Evolutionary conservation across 768 basidiomycete genomes (phyloP), one percentile per base, ranked within the genome.

Genomic region (Trametes meyenii): DNA sequence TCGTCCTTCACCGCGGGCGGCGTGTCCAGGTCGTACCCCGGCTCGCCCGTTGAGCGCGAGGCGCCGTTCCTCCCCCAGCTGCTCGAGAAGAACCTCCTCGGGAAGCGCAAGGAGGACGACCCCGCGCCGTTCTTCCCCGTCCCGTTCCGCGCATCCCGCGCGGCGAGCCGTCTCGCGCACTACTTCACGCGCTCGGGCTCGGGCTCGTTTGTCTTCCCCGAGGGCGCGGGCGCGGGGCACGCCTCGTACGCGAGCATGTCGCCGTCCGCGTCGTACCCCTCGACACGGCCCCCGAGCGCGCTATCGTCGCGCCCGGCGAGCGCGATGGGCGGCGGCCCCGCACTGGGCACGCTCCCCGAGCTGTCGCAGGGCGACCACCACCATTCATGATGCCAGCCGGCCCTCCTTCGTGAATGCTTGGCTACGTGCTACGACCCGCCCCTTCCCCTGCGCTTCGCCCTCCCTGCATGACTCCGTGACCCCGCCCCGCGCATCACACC

Each of bases 1-100:
- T 48, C 67, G 35, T 69, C 66, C 35, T 55, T 50, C 36, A 29
- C 58, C 26, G 56, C 53, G 26, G 51, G 43, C 8, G 29, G 29
- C 19, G 61, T 45, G 33, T 58, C 65, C 24, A 64, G 56, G 54
- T 67, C 68, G 36, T 67, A 65, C 58, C 70, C 70, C 10, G 60
- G 66, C 44, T 69, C 70, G 24, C 70, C 70, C 16, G 50, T 62
- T 33, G 70, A 71, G 52, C 67, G 67, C 60, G 70, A 71, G 44
- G 56, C 66, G 33, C 63, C 66, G 38, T 64, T 67, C 53, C 60
- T 67, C 49, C 63, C 66, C 4, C 69, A 64, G 48, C 59, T 69
- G 16, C 63, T 67, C 35, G 66, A 69, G 61, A 67, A 67, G 64
- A 66, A 63, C 61, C 44, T 66, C 6, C 58, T 66, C 17, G 63